Evolutionary conservation across 345 rosid genomes (phyloP), one percentile per base, ranked within the genome.

Genomic region (Ailanthus altissimus): DNA sequence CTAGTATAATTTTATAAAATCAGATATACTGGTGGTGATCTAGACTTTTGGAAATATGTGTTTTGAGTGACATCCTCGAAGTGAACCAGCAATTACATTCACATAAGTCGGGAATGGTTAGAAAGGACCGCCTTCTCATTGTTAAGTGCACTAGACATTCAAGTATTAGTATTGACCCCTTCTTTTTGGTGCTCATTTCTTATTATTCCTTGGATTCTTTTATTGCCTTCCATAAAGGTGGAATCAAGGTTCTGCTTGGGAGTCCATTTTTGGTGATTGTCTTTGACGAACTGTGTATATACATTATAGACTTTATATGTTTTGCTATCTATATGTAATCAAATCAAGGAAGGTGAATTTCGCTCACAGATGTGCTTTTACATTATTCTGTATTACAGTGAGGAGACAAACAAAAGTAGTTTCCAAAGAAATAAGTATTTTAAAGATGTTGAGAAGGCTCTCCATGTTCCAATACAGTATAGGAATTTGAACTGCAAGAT

Each of bases 371-470:
- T 66, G 28, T 60, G 70, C 46, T 72, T 11, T 15, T 71, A 25
- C 21, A 25, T 54, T 77, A 23, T 42, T 60, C n/a, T 59, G 71
- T 65, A 49, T 62, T 60, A 20, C 84, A 92, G 93, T 74, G 97
- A 90, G 13, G 93, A 92, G 49, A 58, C 83, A 23, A 80, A 54
- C 79, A 90, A 87, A 77, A 87, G 88, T 62, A 89, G 84, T 74
- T 84, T 65, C 25, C 84, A 75, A 28, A 89, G 90, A 75, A 84
- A 78, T 56, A 89, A 79, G 80, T 85, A 83, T 75, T 63, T 83
- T 70, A 90, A 81, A 81, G 89, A 87, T 86, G 91, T 89, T 69
- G 97, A 90, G 78, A 90, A 82, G 84, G 90, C 83, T 25, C 75
- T 87, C 66, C 85, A 79, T 70, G 84, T 81, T 73, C 89, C 97